Evolutionary conservation across 768 basidiomycete genomes (phyloP), one percentile per base, ranked within the genome.

Genomic region (Lactifluus rugatus): DNA sequence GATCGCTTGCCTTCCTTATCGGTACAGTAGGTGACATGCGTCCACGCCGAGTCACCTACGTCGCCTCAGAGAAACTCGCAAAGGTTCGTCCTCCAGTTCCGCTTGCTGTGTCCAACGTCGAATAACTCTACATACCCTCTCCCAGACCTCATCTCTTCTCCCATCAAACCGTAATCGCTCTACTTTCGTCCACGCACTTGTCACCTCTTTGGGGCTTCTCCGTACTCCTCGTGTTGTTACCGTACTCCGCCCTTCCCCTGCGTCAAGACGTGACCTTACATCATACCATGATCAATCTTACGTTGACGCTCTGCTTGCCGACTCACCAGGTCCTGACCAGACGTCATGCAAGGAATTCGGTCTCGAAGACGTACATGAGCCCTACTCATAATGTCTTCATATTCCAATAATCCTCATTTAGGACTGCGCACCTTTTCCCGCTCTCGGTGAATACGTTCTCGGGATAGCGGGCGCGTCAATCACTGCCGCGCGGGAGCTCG

Each of bases 351-450:
- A 21, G 25, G 76, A 82, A 48, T 81, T 82, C 61, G 84, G 87
- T 5, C 69, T 84, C 17, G 78, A 82, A 64, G 83, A 83, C 66
- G 84, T 82, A 64, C 59, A 73, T 67, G 7, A 16, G 23, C 19
- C 19, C 31, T 34, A 23, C 16, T 6, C n/a, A 11, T 21, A 23
- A 17, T 8, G 9, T 6, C 17, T 11, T n/a, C 51, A 7, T 26
- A 11, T 2, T 44, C 5, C 23, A 6, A 11, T 50, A 32, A 21
- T 36, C 28, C 25, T 14, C 9, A 10, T 37, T 58, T 64, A 92
- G 88, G 93, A 96, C 66, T 94, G 92, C 64, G 89, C 93, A 0
- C 72, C 77, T 1, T 98, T 98, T 66, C 70, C 70, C 5, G 80
- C 78, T 2, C 77, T 98, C 13, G 67, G 79, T 6, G 75, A 79